Conservation (phyloP, 2,329 filamentous ascomycete genomes). For the Chaetomiaceae sp. region DNA sequence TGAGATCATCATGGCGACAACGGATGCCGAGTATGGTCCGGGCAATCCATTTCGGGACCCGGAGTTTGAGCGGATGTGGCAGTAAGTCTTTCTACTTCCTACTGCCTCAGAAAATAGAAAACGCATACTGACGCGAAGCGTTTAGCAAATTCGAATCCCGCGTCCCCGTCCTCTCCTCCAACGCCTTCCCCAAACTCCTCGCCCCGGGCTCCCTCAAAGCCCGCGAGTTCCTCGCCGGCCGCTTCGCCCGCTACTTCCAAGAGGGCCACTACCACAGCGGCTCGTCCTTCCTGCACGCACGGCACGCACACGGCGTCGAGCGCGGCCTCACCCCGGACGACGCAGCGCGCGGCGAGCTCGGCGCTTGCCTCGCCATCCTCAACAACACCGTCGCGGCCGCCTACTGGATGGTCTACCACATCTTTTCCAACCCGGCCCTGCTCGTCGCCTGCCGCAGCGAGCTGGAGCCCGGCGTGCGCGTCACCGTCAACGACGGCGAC, state of each 20-base stretch:
- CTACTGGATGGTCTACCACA: conserved; percentile 38
- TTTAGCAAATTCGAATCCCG: too few species aligned
- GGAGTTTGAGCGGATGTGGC: conserved; percentile 8
- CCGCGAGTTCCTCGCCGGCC: not conserved
- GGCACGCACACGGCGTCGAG: conserved; percentile 17
- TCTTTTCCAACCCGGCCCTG: conserved; percentile 32
- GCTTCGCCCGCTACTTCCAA: conserved; percentile 1
- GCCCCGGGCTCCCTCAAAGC: not conserved
- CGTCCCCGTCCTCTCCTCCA: too few species aligned
- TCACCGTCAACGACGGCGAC: too few species aligned
- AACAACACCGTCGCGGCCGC: conserved; percentile 35
- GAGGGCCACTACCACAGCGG: not conserved
- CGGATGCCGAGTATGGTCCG: conserved; percentile 21
- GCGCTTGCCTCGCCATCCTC: conserved; percentile 34
- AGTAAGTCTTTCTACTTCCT: conserved; percentile 15
- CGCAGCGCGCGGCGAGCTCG: conserved; percentile 37
- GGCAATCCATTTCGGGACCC: conserved; percentile 19
- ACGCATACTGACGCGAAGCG: too few species aligned
- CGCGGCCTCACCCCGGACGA: conserved; percentile 32
- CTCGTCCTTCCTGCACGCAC: conserved; percentile 15
- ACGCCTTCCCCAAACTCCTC: conserved; percentile 8
- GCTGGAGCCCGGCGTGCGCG: not conserved
- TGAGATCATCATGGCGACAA: conserved; percentile 20
- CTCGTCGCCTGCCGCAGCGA: conserved; percentile 30
- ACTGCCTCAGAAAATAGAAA: too few species aligned